Conservation (phyloP, 768 basidiomycete species). For the Suillus subalutaceus region DNA sequence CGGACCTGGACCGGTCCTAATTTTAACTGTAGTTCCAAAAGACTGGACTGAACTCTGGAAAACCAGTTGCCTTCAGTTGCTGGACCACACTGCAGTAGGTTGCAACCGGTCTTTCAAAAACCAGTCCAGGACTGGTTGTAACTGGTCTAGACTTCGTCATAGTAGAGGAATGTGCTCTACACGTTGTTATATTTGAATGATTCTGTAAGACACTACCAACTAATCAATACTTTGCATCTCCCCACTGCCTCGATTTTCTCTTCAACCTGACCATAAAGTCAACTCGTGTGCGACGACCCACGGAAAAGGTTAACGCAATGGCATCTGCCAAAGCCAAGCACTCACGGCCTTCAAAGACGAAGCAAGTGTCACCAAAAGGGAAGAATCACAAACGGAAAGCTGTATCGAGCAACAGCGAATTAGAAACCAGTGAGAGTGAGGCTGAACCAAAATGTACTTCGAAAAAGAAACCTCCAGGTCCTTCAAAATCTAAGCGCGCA, state of each 20-base stretch:
- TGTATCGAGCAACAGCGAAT: neutral
- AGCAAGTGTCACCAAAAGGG: conserved; percentile 1
- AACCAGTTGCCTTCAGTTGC: neutral
- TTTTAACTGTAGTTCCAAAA: neutral
- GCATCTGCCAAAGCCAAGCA: no score
- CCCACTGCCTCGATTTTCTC: neutral
- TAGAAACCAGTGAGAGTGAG: neutral
- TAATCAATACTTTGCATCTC: conserved; percentile 1
- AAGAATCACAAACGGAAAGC: neutral
- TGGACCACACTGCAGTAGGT: neutral
- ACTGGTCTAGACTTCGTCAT: neutral
- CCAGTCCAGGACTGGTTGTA: conserved; percentile 2
- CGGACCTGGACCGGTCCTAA: neutral
- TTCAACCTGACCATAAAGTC: conserved; percentile 1
- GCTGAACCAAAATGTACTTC: neutral
- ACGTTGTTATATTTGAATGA: neutral
- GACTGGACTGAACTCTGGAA: neutral
- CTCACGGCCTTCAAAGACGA: no score
- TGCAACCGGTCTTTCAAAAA: neutral
- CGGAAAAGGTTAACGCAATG: neutral
- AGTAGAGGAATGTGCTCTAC: neutral
- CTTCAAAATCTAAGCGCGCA: neutral
- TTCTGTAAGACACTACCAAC: conserved; percentile 1
- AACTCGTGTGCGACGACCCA: neutral
- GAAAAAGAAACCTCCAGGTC: neutral